These are phyloP conservation scores for Colletotrichum sp. DNA, from an alignment of 2,329 filamentous ascomycete genomes.

Conservation along the genomic window DNA sequence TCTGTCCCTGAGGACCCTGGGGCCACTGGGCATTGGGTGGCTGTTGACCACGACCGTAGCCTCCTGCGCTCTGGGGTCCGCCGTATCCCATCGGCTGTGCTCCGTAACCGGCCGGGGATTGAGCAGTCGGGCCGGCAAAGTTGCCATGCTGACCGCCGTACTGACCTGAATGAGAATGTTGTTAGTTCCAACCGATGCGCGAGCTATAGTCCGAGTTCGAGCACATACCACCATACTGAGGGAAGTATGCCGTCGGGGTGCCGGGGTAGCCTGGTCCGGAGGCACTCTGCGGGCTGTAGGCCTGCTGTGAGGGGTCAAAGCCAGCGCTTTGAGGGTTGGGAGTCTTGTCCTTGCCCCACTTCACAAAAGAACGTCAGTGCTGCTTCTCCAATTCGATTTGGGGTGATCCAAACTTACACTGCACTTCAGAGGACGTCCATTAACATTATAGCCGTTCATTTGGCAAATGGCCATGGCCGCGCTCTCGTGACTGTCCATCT, in stretches of 20 bases:
- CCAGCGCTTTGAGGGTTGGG: constrained; percentile 71
- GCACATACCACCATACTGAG: constrained; percentile 83
- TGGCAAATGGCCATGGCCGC: constrained; percentile 98
- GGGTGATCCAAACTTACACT: constrained; percentile 72
- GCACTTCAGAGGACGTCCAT: constrained; percentile 96
- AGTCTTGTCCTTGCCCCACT: constrained; percentile 99
- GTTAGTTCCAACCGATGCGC: constrained; percentile 28
- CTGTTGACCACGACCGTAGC: constrained; percentile 80
- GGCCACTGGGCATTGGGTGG: constrained; percentile 62
- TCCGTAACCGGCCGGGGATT: constrained; percentile 67
- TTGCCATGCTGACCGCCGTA: constrained; percentile 71
- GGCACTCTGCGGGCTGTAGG: constrained; percentile 75
- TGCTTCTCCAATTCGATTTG: neutral
- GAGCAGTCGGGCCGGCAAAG: constrained; percentile 66
- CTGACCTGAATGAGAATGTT: constrained; percentile 41
- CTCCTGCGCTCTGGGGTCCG: constrained; percentile 77
- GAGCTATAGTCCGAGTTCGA: neutral
- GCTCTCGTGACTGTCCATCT: constrained; percentile 99
- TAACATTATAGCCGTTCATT: constrained; percentile 96
- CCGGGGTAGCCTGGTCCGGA: constrained; percentile 77
- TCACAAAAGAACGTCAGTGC: constrained; percentile 8
- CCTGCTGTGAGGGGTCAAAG: constrained; percentile 79
- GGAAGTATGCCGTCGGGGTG: constrained; percentile 84
- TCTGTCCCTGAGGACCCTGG: constrained; percentile 55
- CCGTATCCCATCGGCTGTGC: constrained; percentile 75